A percentile compares a stretch with the other conserved stretches of the same genome.
phyloP scores from a whole-genome alignment of 1,139 yeast genomes.

The Saccharomyces hybrid region DNA sequence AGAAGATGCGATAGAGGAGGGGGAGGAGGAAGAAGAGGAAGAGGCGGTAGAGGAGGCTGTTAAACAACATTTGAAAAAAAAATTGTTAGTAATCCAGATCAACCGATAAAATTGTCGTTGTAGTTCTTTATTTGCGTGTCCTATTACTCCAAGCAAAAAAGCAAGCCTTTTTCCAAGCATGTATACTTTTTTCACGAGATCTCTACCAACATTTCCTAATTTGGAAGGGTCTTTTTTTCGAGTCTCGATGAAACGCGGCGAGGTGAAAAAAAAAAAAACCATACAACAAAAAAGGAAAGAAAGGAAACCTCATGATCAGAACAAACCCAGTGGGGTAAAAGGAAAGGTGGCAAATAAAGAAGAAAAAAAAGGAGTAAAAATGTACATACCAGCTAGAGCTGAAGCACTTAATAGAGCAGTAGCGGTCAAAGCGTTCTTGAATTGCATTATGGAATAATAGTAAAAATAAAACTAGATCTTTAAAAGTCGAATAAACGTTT shows the following conservation, averaged over 20 bases:
- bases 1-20: constrained; percentile 30
- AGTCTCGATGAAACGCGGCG: no score
- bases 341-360: background rate
- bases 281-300: background rate
- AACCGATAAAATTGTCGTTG: background rate
- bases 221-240: no score
- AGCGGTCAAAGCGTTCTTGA: constrained; percentile 30
- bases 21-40: background rate
- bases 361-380: background rate
- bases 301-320: no score
- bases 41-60: no score
- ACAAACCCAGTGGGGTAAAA: no score
- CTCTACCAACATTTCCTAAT: no score
- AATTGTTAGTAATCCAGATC: background rate
- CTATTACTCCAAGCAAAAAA: background rate
- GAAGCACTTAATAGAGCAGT: constrained; percentile 38
- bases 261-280: no score
- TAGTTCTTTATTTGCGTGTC: background rate
- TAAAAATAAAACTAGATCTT: background rate
- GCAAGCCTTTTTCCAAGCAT: no score
- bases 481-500: background rate
- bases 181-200: no score
- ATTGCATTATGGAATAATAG: constrained; percentile 38
- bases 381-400: constrained; percentile 39
- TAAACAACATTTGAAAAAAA: background rate